phyloP scores from a whole-genome alignment of 441 rosid genomes.

The Bruguiera hainesii region DNA sequence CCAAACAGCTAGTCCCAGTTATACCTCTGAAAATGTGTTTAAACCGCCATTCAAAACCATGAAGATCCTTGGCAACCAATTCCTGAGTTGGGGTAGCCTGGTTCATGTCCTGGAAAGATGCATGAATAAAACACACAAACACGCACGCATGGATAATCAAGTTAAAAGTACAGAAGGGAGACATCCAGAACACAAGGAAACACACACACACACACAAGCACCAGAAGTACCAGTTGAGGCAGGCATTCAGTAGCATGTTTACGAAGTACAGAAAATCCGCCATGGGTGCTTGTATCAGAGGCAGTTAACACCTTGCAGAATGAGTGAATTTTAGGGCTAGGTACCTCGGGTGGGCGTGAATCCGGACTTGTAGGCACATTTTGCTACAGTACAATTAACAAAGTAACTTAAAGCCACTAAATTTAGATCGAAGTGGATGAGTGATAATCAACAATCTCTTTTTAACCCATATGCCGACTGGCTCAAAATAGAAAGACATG shows the following conservation, averaged over 20 bases:
- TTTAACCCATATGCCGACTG: no score
- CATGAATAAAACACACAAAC: no score
- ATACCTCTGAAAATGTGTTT: conserved; percentile 96
- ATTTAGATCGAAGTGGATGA: no score
- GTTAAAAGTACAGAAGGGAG: background rate
- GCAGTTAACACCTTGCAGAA: conserved; percentile 89
- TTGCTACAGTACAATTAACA: conserved; percentile 40
- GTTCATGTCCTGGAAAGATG: conserved; percentile 19
- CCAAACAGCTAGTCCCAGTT: background rate
- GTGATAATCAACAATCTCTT: no score
- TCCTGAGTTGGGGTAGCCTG: conserved; percentile 77
- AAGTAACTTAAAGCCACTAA: background rate
- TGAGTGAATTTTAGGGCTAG: conserved; percentile 52
- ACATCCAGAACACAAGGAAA: background rate
- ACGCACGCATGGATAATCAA: no score
- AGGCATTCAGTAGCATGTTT: conserved; percentile 93
- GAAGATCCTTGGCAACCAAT: conserved; percentile 74
- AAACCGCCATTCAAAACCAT: conserved; percentile 86
- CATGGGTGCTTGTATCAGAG: conserved; percentile 97
- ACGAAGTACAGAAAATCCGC: conserved; percentile 92
- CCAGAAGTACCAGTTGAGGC: conserved; percentile 60
- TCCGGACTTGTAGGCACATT: conserved; percentile 57
- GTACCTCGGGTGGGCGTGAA: conserved; percentile 44
- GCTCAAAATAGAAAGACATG: background rate
- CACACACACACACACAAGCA: background rate